Evolutionary conservation across 2,329 filamentous ascomycete genomes (phyloP).

Genomic region (Blastomyces gilchristii): DNA sequence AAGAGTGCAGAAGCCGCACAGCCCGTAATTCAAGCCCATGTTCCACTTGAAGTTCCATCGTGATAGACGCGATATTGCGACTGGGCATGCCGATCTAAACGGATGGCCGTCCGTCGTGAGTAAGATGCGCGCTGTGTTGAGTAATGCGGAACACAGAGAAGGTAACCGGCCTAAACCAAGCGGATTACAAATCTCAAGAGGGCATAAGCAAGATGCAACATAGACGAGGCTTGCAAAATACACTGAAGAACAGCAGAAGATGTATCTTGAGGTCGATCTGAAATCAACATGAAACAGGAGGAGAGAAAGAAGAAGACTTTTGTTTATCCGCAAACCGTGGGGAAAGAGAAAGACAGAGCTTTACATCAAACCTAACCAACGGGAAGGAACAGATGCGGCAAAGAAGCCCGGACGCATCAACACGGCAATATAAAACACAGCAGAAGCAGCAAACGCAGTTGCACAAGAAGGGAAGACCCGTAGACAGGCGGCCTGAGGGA

Average conservation of each 20-base stretch:
- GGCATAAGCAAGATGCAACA: background rate
- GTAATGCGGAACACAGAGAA: background rate
- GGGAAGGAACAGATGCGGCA: background rate
- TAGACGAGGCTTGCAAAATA: background rate
- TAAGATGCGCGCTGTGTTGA: background rate
- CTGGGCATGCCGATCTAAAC: background rate
- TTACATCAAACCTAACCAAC: background rate
- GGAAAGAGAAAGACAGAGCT: background rate
- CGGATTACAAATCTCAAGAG: background rate
- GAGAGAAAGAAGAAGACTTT: background rate
- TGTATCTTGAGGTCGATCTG: background rate
- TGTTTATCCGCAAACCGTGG: background rate
- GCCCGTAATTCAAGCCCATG: slow-evolving; percentile 2
- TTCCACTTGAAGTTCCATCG: slow-evolving; percentile 9
- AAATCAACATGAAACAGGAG: background rate
- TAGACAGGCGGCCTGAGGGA: background rate
- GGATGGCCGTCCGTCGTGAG: background rate
- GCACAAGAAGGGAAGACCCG: background rate
- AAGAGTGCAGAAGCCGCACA: slow-evolving; percentile 12
- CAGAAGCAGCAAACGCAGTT: background rate
- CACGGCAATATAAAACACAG: background rate
- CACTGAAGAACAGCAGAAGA: background rate
- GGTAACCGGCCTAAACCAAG: background rate
- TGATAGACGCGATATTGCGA: background rate
- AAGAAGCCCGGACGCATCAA: background rate